Conservation (phyloP, 495 filamentous ascomycete genomes). For the Talaromyces adpressus region DNA sequence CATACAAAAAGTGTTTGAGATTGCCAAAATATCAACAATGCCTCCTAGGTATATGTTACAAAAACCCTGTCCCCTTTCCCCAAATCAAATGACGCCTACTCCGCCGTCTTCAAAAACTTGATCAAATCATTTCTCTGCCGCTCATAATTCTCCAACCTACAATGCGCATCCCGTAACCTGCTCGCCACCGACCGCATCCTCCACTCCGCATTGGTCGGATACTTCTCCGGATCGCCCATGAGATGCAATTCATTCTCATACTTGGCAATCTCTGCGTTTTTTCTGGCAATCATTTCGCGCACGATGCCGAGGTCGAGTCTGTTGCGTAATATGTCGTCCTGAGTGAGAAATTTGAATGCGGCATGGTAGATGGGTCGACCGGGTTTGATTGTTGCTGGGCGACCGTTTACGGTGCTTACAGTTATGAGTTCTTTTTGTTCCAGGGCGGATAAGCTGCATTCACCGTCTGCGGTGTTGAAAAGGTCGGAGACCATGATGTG, state of each 20-base stretch:
- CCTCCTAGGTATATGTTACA: not conserved
- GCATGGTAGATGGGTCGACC: constrained; percentile 84
- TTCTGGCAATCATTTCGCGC: constrained; percentile 58
- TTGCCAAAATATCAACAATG: no score
- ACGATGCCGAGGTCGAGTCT: constrained; percentile 69
- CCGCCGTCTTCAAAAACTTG: constrained; percentile 39
- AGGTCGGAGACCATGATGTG: constrained; percentile 69
- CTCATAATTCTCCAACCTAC: constrained; percentile 70
- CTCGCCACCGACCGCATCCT: constrained; percentile 63
- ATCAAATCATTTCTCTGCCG: constrained; percentile 62
- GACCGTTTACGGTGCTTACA: constrained; percentile 63
- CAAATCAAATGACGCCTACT: not conserved
- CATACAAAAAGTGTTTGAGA: not conserved
- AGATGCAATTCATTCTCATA: constrained; percentile 70
- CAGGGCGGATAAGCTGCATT: constrained; percentile 67
- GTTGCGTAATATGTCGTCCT: constrained; percentile 64
- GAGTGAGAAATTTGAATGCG: constrained; percentile 63
- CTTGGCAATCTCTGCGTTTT: constrained; percentile 69
- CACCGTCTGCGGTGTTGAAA: constrained; percentile 55
- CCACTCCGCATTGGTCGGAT: constrained; percentile 52
- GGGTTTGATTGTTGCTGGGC: constrained; percentile 66
- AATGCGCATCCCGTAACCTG: constrained; percentile 67
- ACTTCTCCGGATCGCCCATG: constrained; percentile 50
- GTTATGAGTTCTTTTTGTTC: constrained; percentile 85
- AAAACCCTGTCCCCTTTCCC: not conserved